These are phyloP conservation scores for Peribolospora kevripleyi DNA, from an alignment of 768 basidiomycete species.

Conservation along the genomic window DNA sequence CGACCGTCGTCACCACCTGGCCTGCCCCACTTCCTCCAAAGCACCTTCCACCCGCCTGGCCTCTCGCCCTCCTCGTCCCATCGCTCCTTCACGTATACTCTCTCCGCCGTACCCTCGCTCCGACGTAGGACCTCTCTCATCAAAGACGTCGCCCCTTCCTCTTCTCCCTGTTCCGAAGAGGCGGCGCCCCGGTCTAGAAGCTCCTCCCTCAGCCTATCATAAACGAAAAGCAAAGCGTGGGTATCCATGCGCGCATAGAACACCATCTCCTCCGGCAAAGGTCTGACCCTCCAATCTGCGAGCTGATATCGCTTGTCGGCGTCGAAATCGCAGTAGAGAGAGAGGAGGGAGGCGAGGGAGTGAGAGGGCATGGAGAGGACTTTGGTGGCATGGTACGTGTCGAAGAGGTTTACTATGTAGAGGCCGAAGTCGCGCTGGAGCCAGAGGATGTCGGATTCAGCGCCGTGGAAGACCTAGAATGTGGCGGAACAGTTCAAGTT, in stretches of 20 bases:
- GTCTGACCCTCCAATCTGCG: slow-evolving; percentile 94
- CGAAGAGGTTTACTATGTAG: slow-evolving; percentile 87
- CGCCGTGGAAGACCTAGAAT: slow-evolving; percentile 68
- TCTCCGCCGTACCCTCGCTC: slow-evolving; percentile 25
- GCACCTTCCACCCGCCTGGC: slow-evolving; percentile 45
- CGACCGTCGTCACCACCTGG: slow-evolving; percentile 6
- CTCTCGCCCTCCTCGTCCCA: slow-evolving; percentile 35
- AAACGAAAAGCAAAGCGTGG: slow-evolving; percentile 78
- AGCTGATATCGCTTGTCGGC: slow-evolving; percentile 91
- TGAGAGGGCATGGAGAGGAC: slow-evolving; percentile 40
- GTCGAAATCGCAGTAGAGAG: slow-evolving; percentile 67
- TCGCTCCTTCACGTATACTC: slow-evolving; percentile 21
- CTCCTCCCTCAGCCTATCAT: slow-evolving; percentile 67
- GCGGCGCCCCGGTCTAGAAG: slow-evolving; percentile 28
- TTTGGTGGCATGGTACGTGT: slow-evolving; percentile 85
- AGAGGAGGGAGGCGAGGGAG: slow-evolving; percentile 57
- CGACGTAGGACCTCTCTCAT: neutral
- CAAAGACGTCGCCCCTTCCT: neutral
- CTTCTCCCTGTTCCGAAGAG: neutral
- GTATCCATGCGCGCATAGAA: slow-evolving; percentile 87
- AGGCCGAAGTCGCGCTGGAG: slow-evolving; percentile 85
- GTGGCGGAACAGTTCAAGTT: neutral
- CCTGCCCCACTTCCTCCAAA: slow-evolving; percentile 68
- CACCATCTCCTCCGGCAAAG: slow-evolving; percentile 68
- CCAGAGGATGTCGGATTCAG: slow-evolving; percentile 84